A percentile compares a stretch with the other conserved stretches of the same genome.
phyloP scores from a whole-genome alignment of 306 rosid genomes.

The Malus domestica region DNA sequence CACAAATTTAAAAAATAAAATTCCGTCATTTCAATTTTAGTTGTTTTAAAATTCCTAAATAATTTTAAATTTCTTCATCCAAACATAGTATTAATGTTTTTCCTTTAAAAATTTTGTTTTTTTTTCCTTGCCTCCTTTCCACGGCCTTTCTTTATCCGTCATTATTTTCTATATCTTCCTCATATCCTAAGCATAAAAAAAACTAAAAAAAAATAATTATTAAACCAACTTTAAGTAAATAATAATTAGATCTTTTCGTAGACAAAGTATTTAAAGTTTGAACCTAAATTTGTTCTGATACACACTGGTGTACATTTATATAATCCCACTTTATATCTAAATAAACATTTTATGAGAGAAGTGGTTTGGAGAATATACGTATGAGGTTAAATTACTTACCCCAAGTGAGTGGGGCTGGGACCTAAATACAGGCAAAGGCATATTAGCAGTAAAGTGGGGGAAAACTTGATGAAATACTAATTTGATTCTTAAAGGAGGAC shows the following conservation, averaged over 20 bases:
- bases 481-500: not conserved
- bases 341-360: constrained; percentile 16
- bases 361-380: not conserved
- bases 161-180: no score
- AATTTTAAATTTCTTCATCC: no score
- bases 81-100: no score
- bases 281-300: constrained; percentile 31
- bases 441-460: not conserved
- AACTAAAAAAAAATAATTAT: not conserved
- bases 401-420: not conserved
- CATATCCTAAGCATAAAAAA: no score
- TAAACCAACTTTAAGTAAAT: not conserved
- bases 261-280: constrained; percentile 20
- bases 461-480: not conserved
- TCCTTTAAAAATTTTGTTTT: no score
- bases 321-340: not conserved
- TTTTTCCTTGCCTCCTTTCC: not conserved
- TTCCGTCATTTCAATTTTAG: no score
- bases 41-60: no score
- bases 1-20: no score
- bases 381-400: not conserved
- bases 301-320: not conserved
- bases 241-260: not conserved
- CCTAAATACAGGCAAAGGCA: not conserved
- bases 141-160: not conserved